Percentiles rank a stretch among this genome's conserved stretches.
Conservation (phyloP, 2,329 filamentous ascomycete genomes). For the Sarocladium oryzae region DNA sequence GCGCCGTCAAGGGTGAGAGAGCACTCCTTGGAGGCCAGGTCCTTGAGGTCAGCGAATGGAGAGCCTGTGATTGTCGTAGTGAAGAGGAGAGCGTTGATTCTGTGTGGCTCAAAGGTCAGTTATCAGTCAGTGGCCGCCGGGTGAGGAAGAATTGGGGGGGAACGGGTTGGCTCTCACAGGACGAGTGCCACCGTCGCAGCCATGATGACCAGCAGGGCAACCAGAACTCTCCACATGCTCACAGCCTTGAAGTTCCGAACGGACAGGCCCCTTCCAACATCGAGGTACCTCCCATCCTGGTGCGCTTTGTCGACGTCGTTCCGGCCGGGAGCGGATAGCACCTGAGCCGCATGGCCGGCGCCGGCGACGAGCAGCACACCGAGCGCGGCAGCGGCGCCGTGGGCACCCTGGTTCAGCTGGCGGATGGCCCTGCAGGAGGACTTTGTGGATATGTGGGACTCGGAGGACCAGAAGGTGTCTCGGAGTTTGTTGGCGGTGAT, state of each 20-base stretch:
- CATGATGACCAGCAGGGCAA: slow-evolving; percentile 33
- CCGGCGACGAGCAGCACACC: slow-evolving; percentile 37
- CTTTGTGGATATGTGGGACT: slow-evolving; percentile 33
- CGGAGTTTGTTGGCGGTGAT: slow-evolving; percentile 15
- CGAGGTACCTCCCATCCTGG: slow-evolving; percentile 38
- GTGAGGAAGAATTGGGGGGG: background rate
- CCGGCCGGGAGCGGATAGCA: slow-evolving; percentile 47
- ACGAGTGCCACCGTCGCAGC: slow-evolving; percentile 39
- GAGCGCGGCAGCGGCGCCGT: slow-evolving; percentile 38
- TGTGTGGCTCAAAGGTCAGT: slow-evolving; percentile 15
- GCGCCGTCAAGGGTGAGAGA: slow-evolving; percentile 30
- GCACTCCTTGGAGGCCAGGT: slow-evolving; percentile 5
- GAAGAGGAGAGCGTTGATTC: slow-evolving; percentile 47
- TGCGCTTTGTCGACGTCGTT: slow-evolving; percentile 42
- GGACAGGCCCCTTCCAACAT: slow-evolving; percentile 45
- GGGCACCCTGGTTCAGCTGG: slow-evolving; percentile 33
- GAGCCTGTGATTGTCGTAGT: slow-evolving; percentile 27
- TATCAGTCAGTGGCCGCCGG: no score
- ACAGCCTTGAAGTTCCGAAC: slow-evolving; percentile 41
- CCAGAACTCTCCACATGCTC: slow-evolving; percentile 29
- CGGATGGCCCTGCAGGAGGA: slow-evolving; percentile 31
- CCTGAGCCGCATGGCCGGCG: slow-evolving; percentile 47
- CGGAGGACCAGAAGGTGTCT: slow-evolving; percentile 19
- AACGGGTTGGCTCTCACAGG: slow-evolving; percentile 32
- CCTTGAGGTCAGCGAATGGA: slow-evolving; percentile 11